These are phyloP conservation scores for Colletotrichum sp. DNA, from an alignment of 2,329 filamentous ascomycete genomes.

Conservation along the genomic window DNA sequence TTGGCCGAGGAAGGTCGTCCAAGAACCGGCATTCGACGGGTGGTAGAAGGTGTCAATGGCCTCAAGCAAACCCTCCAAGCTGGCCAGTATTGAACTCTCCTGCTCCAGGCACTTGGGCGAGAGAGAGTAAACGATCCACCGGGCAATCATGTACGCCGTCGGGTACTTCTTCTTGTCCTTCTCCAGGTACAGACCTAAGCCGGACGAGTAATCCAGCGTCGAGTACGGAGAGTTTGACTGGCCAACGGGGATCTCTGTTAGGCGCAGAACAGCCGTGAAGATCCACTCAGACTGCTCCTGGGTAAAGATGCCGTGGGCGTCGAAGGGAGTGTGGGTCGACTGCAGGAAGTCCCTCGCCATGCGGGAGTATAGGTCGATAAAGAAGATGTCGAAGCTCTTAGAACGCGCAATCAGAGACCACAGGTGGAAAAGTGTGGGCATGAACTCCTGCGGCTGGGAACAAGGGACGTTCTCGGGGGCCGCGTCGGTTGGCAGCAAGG, in stretches of 20 bases:
- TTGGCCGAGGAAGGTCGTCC: constrained; percentile 90
- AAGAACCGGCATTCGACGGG: constrained; percentile 90
- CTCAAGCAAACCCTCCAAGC: constrained; percentile 89
- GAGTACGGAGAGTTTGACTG: constrained; percentile 95
- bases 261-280: constrained; percentile 86
- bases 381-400: constrained; percentile 83
- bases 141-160: constrained; percentile 86
- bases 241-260: constrained; percentile 95
- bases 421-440: constrained; percentile 94
- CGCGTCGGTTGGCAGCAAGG: constrained; percentile 85
- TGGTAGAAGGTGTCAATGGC: constrained; percentile 99
- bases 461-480: constrained; percentile 73
- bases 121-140: constrained; percentile 91
- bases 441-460: constrained; percentile 85
- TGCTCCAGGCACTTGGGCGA: constrained; percentile 81
- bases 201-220: constrained; percentile 80
- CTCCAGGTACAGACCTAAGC: constrained; percentile 85
- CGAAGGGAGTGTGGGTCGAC: constrained; percentile 78
- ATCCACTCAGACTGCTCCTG: constrained; percentile 90
- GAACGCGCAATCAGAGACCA: constrained; percentile 95
- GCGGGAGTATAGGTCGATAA: constrained; percentile 88
- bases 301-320: constrained; percentile 88
- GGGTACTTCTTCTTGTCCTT: constrained; percentile 95
- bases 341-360: constrained; percentile 83
- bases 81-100: constrained; percentile 81